Base-by-base conservation (phyloP, 305 asterid species). In the Solanum chacoense region DNA sequence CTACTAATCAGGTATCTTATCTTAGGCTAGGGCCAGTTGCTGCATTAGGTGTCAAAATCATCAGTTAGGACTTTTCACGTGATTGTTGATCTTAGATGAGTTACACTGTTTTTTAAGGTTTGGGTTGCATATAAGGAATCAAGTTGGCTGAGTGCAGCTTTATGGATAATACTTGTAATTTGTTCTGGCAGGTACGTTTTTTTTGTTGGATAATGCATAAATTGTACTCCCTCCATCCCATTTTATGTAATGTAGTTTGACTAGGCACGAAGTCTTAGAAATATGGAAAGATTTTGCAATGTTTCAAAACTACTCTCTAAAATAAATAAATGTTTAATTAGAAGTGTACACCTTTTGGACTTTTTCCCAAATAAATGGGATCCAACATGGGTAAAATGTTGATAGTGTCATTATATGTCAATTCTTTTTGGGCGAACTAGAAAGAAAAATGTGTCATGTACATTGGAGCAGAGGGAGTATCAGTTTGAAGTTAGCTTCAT, bases 51-150 rank as follows among this genome's bases (percentile, higher is more conserved):
- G 37, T 34, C 16, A 28, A 50, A 28, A 3, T 42, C 29, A 4
- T 76, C 13, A 14, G 20, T 42, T 32, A 45, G 32, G 83, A 16
- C n/a, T 76, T 72, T 72, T 40, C 71, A 10, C 11, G 14, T 74
- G 81, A 40, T 59, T 20, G 11, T 55, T 37, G 29, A 50, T 29
- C 69, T 16, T 26, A 26, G 28, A 38, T 32, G n/a, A n/a, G 37
- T 31, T 67, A 0, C 77, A 35, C 73, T 87, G 20, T 32, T 28
- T 87, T 90, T 50, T 87, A 90, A 97, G 99, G 99, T 96, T 42
- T 97, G 99, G 99, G 93, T 97, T 85, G 95, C 94, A 5, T 95
- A 96, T 88, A 96, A 96, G 90, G 99, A 97, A 91, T 87, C 95
- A 18, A 91, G 89, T 88, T 95, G 94, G 94, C 79, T 11, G 32